phyloP scores from a whole-genome alignment of 2,329 filamentous ascomycete genomes.

The Pseudogymnoascus sp. region DNA sequence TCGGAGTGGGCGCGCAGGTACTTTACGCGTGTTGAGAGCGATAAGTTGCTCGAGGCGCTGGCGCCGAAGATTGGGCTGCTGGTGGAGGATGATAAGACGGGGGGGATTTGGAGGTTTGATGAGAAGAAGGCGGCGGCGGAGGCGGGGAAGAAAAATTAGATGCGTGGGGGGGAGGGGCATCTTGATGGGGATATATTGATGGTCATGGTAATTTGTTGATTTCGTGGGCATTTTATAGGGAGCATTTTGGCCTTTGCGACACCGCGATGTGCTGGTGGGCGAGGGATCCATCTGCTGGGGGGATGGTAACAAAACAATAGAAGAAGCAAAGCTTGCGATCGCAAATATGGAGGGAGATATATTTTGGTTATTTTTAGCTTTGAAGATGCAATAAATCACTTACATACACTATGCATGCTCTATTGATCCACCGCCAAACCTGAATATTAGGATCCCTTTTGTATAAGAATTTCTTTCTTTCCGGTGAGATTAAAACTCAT shows the following conservation, averaged over 20 bases:
- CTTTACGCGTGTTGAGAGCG: conserved; percentile 54
- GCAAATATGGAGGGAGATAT: neutral
- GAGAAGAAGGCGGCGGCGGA: conserved; percentile 21
- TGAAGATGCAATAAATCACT: neutral
- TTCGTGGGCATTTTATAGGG: conserved; percentile 2
- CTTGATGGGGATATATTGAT: neutral
- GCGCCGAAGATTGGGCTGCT: conserved; percentile 33
- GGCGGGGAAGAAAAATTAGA: neutral
- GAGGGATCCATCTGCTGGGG: neutral
- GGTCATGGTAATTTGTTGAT: neutral
- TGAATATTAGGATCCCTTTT: neutral
- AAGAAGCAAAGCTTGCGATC: neutral
- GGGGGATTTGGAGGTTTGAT: conserved; percentile 64
- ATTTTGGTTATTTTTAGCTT: neutral
- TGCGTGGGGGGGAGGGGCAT: neutral
- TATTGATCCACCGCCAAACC: neutral
- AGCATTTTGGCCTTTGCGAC: neutral
- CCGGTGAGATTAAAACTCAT: neutral
- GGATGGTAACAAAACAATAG: neutral
- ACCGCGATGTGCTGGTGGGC: neutral
- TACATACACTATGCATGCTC: neutral
- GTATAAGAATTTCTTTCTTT: neutral
- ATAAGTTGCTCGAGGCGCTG: conserved; percentile 34
- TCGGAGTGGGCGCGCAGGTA: conserved; percentile 76
- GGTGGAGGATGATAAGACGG: conserved; percentile 54